These are phyloP conservation scores for Fraxinus excelsior DNA, from an alignment of 257 asterid genomes.

Conservation along the genomic window DNA sequence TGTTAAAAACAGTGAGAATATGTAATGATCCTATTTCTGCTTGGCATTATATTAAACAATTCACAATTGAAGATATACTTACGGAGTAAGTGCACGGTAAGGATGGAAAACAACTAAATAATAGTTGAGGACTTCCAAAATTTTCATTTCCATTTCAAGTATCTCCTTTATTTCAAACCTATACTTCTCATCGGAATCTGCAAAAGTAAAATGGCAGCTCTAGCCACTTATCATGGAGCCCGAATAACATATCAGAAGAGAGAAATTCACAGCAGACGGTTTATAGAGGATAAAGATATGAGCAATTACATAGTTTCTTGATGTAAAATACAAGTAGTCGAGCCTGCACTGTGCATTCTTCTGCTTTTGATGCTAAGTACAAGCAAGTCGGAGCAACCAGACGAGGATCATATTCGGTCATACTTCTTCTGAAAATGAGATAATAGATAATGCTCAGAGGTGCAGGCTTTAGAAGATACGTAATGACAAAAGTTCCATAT, in stretches of 20 bases:
- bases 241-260: constrained; percentile 11
- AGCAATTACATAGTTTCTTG: constrained; percentile 68
- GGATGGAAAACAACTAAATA: constrained; percentile 93
- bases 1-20: no score
- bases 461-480: not conserved
- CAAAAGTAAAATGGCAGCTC: constrained; percentile 30
- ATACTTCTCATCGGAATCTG: constrained; percentile 81
- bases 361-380: constrained; percentile 97
- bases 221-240: constrained; percentile 15
- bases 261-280: not conserved
- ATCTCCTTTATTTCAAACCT: constrained; percentile 85
- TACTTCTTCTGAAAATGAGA: constrained; percentile 60
- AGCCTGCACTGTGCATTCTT: constrained; percentile 97
- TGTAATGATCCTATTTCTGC: no score
- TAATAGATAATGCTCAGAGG: not conserved
- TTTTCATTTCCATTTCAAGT: constrained; percentile 97
- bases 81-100: constrained; percentile 76
- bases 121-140: constrained; percentile 91
- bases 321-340: constrained; percentile 77
- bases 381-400: constrained; percentile 93
- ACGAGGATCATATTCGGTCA: constrained; percentile 92
- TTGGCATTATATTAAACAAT: not conserved
- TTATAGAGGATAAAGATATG: constrained; percentile 3
- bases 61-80: constrained; percentile 37
- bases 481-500: not conserved